phyloP scores from a whole-genome alignment of 2,329 filamentous ascomycete species.

The Thelonectria olida region DNA sequence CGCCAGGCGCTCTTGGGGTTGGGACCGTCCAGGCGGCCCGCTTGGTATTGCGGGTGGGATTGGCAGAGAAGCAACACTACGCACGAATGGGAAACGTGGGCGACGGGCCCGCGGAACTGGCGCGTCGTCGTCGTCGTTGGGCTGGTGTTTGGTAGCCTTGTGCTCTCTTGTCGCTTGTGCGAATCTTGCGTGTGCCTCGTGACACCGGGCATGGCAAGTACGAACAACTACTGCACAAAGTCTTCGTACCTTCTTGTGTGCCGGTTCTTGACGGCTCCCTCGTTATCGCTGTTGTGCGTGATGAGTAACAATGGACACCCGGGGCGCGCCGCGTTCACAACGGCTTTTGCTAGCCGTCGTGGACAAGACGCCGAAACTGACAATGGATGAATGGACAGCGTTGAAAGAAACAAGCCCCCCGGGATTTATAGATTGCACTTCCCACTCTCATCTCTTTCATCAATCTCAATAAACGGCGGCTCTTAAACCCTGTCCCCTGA shows the following conservation, averaged over 20 bases:
- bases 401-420: conserved; percentile 8
- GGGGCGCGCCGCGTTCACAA: too few relatives aligned
- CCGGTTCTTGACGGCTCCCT: not conserved
- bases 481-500: conserved; percentile 17
- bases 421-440: conserved; percentile 22
- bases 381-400: not conserved
- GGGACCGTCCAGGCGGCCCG: conserved; percentile 9
- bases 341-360: too few relatives aligned
- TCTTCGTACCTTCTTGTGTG: not conserved
- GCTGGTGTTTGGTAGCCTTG: conserved; percentile 8
- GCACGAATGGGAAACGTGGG: conserved; percentile 16
- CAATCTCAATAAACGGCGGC: conserved; percentile 17
- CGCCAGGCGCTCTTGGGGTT: conserved; percentile 11
- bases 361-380: too few relatives aligned
- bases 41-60: conserved; percentile 9
- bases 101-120: conserved; percentile 1
- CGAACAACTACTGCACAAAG: too few relatives aligned
- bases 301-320: too few relatives aligned
- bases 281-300: too few relatives aligned
- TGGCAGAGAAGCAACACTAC: conserved; percentile 3
- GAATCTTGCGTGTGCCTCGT: conserved; percentile 1
- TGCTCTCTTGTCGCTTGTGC: conserved; percentile 3
- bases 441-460: conserved; percentile 26
- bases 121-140: not conserved
- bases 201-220: not conserved